phyloP scores from a whole-genome alignment of 208 protist species.

The Trypanosoma congolense region DNA sequence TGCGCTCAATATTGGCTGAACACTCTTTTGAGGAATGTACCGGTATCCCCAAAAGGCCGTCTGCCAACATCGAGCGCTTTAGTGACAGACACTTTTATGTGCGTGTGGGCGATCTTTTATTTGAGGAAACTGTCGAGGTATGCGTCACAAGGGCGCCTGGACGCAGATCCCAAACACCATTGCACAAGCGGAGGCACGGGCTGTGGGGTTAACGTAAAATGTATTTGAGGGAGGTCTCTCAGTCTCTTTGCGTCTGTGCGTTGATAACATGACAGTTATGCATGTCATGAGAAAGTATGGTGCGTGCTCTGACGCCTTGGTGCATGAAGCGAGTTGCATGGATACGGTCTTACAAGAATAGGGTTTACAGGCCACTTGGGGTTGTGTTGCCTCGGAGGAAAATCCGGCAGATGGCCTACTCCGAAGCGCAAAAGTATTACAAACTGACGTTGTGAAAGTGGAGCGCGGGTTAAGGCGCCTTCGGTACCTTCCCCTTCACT shows the following conservation, averaged over 20 bases:
- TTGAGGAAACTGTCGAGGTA: background rate
- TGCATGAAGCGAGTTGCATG: background rate
- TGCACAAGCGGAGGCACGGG: background rate
- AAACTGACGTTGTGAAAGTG: no score
- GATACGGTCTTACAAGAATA: background rate
- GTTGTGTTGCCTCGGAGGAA: background rate
- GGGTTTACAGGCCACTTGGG: background rate
- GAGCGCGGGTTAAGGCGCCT: no score
- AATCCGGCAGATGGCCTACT: slow-evolving; percentile 2
- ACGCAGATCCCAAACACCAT: background rate
- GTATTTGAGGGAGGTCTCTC: background rate
- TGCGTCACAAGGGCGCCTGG: background rate
- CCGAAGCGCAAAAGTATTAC: background rate
- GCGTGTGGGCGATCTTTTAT: background rate
- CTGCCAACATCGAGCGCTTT: background rate
- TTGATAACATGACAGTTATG: slow-evolving; percentile 4
- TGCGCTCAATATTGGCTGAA: background rate
- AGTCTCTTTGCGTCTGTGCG: background rate
- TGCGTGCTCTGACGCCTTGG: slow-evolving; percentile 1
- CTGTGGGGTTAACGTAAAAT: background rate
- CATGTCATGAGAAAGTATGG: background rate
- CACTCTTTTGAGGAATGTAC: background rate
- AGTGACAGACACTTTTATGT: background rate
- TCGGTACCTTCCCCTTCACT: no score
- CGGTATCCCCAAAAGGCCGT: background rate